Evolutionary conservation across 192 early-diverging fungal genomes (phyloP), one percentile per base, ranked within the genome.

Genomic region (Radiomyces spectabilis): DNA sequence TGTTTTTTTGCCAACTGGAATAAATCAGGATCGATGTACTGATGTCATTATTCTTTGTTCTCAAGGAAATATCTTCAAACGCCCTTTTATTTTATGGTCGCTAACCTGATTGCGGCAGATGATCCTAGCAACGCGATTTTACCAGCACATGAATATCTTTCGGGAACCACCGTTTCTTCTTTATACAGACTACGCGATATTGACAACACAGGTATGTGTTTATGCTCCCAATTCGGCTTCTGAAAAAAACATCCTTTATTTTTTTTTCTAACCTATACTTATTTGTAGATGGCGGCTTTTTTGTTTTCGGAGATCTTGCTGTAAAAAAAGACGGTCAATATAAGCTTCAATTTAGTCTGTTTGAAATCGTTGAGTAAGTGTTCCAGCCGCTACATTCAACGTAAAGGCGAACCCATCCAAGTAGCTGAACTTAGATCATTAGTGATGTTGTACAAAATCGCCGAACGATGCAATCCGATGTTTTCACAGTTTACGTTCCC

Each of bases 81-180:
- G 62, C 92, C 95, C 12, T 93, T 92, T 66, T 91, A 92, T 64
- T 97, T 97, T 69, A 92, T 94, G 90, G 94, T 91, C 62, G 91
- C 87, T 16, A 91, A 91, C 29, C 76, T 97, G 25, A 83, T 94
- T 56, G 60, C 54, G 42, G 75, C 78, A 44, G 79, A 85, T 19
- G 85, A 84, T 54, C 86, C 90, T 53, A 79, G 83, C 35, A 85
- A 91, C 51, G 73, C 87, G 35, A 52, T 68, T 15, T 47, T 87
- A 75, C 72, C 80, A 73, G 50, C 81, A 46, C 87, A 89, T 13
- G 75, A 86, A 3, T 86, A 87, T 15, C 81, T 91, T 21, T 85
- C 89, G 2, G 94, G 94, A 19, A 89, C 89, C 5, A 87, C 93
- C 13, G 91, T 94, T n/a, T 90, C 90, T 0, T 92, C 92, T 24